Evolutionary conservation across 345 rosid genomes (phyloP), one percentile per base, ranked within the genome.

Genomic region (Syzygium aqueum): DNA sequence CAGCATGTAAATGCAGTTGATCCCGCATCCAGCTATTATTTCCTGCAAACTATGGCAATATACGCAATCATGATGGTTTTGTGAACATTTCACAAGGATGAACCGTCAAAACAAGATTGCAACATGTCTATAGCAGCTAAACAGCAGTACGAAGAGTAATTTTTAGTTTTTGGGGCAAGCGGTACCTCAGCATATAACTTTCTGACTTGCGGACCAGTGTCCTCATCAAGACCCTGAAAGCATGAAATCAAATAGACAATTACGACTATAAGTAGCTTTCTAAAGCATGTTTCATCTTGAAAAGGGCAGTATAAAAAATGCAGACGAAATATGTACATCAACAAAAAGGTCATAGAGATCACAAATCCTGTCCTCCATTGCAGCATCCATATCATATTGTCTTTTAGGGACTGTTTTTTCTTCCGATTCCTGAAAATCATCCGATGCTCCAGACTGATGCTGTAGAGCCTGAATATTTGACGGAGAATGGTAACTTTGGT

Each of bases 311-410:
- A 19, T 17, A 8, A 33, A 33, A 67, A 17, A 67, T 73, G 54
- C 43, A 86, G 90, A 50, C 86, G 25, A 54, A 50, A 85, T 86
- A 46, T 86, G 88, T 93, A 97, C 99, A 90, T 97, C 97, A 91
- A 95, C 93, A 91, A 90, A 97, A 88, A 94, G 96, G 89, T 96
- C 99, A 91, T 97, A 97, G 86, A 96, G 98, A 89, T 95, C 99
- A 92, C 99, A 97, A 88, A 97, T 90, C 92, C 92, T 97, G 87
- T 95, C 98, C 92, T 97, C 99, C 92, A 96, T 77, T 53, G 85
- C 89, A 27, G 92, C 77, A 86, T 96, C 96, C 98, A 97, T 93
- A 89, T 91, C 91, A 87, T 90, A 90, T 88, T 92, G 96, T 90
- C 88, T 93, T 92, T 92, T 92, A 33, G 90, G 51, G 59, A 86